Evolutionary conservation across 2,329 filamentous ascomycete species (phyloP).

Genomic region (Acephala macrosclerotiorum): DNA sequence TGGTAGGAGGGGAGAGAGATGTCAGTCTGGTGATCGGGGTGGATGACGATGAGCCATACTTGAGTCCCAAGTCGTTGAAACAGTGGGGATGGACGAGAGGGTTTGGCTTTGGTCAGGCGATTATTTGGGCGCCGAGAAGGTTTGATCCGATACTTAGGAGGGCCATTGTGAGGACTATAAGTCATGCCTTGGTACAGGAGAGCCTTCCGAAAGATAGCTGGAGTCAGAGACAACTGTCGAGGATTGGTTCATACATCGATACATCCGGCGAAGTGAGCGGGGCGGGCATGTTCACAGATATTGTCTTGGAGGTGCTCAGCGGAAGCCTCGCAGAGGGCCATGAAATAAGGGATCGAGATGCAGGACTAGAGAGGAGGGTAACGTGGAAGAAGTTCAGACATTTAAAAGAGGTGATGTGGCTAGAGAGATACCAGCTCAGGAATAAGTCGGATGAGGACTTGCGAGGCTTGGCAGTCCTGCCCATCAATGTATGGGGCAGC

Average conservation of each 20-base stretch:
- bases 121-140: slow-evolving; percentile 34
- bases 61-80: slow-evolving; percentile 20
- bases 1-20: slow-evolving; percentile 17
- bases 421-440: slow-evolving; percentile 25
- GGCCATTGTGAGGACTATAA: slow-evolving; percentile 36
- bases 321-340: slow-evolving; percentile 28
- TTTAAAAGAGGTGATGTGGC: slow-evolving; percentile 30
- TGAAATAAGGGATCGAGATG: slow-evolving; percentile 33
- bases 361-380: slow-evolving; percentile 35
- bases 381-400: slow-evolving; percentile 37
- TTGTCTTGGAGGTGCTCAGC: slow-evolving; percentile 31
- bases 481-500: slow-evolving; percentile 37
- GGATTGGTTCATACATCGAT: slow-evolving; percentile 5
- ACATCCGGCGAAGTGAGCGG: slow-evolving; percentile 31
- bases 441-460: slow-evolving; percentile 25
- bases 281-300: slow-evolving; percentile 35
- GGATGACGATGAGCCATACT: slow-evolving; percentile 36
- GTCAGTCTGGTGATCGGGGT: slow-evolving; percentile 37
- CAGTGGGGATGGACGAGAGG: slow-evolving; percentile 31
- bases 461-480: slow-evolving; percentile 32
- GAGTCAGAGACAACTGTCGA: slow-evolving; percentile 7
- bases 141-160: slow-evolving; percentile 36
- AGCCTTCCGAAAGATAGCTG: slow-evolving; percentile 3
- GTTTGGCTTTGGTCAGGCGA: slow-evolving; percentile 31
- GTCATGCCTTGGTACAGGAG: slow-evolving; percentile 26